Evolutionary conservation across 2,329 filamentous ascomycete genomes (phyloP), one percentile per base, ranked within the genome.

Genomic region (Trichoderma afroharzianum): DNA sequence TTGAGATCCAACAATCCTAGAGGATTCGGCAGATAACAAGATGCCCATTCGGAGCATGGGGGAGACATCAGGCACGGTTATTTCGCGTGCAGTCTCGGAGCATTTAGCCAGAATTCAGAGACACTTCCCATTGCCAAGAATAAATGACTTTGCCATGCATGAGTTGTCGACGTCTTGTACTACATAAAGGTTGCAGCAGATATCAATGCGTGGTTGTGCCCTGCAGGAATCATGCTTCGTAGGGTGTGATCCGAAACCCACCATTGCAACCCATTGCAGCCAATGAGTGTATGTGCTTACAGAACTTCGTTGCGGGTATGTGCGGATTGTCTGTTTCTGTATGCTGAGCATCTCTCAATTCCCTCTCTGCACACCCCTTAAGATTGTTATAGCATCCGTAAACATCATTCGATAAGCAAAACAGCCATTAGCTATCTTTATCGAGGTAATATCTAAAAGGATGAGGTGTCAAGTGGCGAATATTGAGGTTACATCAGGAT

Each of bases 381-480:
- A n/a, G n/a, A 1, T 28, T 18, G 39, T 30, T 28, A 28, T 24
- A 63, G 21, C 24, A 21, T n/a, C n/a, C n/a, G n/a, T n/a, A n/a
- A n/a, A n/a, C 36, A n/a, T 47, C 59, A 14, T 47, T 63, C 18
- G 59, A 18, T 43, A 7, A 7, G 21, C 36, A 15, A 1, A 18
- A 36, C 21, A n/a, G 26, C 53, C 55, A 33, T 26, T 50, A 14
- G 57, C 26, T 24, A 26, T 28, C 15, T 18, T 43, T 14, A 4
- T 32, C 26, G n/a, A 12, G 1, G 64, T 47, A 32, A 24, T 33
- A 32, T 32, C 26, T 5, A 3, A 4, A 21, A 18, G 3, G 4
- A 26, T 61, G 30, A 26, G n/a, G 28, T 47, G 1, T 72, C 43
- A 72, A 67, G 71, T 57, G 15, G 71, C 36, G 12, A 72, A 72